Evolutionary conservation across 176 grass and related monocot species (phyloP), one percentile per base, ranked within the genome.

Genomic region (Bonia amplexicaulis): DNA sequence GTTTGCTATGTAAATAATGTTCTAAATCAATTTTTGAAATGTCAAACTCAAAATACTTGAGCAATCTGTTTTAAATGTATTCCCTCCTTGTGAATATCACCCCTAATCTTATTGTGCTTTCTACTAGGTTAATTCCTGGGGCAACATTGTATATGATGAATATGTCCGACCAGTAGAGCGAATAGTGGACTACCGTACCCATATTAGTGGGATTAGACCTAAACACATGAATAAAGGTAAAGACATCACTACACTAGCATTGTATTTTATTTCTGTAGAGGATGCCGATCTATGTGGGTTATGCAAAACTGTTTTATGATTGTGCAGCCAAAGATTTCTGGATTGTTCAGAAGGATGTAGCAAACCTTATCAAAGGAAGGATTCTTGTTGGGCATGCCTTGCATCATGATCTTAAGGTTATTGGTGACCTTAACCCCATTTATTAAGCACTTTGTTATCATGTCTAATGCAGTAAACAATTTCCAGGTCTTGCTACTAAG

Each of bases 341-440:
- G 83, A 27, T 69, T 51, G 88, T 92, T 66, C 96, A 99, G 57
- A 87, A 89, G 73, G 83, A 87, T 51, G 86, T 98, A 53, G 91
- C 93, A 89, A 93, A 91, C n/a, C 79, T 99, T 61, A 92, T 99
- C 23, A 95, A 93, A 89, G 91, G 96, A 52, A 85, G 69, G 47
- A 75, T 96, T 74, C 93, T 99, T 67, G 90, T 96, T 67, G 96
- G 93, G 44, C 96, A 96, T 94, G 93, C 96, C n/a, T 84, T 99
- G 78, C 93, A 94, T 85, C 87, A 99, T 95, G 96, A 99, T 71
- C 90, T 99, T 80, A 99, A 96, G 93, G 96, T 98, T 78, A 15
- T 51, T 55, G 48, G 35, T 73, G 35, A 25, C 46, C 67, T 25
- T 19, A 80, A 81, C 17, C 72, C 8, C 6, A 44, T 85, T 65